Evolutionary conservation across 1,139 yeast genomes (phyloP), one percentile per base, ranked within the genome.

Genomic region (Candida tropicalis): DNA sequence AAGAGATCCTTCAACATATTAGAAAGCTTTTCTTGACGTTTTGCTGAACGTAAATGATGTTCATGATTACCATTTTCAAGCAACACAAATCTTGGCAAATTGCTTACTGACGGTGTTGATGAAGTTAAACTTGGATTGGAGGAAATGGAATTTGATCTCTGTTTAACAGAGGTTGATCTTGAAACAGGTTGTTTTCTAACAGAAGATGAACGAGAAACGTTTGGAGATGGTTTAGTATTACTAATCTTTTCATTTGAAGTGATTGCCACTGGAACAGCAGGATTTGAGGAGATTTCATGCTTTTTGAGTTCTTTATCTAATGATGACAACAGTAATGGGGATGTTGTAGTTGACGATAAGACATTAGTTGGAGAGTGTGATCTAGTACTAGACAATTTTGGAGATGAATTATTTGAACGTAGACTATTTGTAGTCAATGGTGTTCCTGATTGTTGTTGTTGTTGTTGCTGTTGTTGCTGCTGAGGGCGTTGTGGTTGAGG

Each of bases 1-100:
- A 91, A 66, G 51, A 89, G 73, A 58, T 88, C 96, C 54, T 88
- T 88, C 52, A 93, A 75, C 96, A 91, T 87, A 49, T 83, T 82
- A 15, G 89, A 79, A 39, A 91, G 71, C 60, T 89, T 90, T 59
- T 91, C 98, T 62, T 90, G 97, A 52, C 98, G 77, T 57, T 84
- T 82, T 9, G 91, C 84, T 36, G 85, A 81, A 48, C 82, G 77
- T 51, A 91, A 71, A 58, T 81, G 82, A 63, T 91, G 98, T 55
- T 82, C 88, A 62, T 91, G 98, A 10, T 66, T 51, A 2, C 95
- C 91, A 50, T 82, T 82, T 39, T 82, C 89, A 41, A 69, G 61
- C 59, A 82, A 66, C 31, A 64, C 56, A 55, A 83, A 82, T 35
- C 89, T 56, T 1, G 81, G 77, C 41, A 61, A 60, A 15, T 35